Conservation (phyloP, 2,329 filamentous ascomycete species). For the Macrophomina tecta region DNA sequence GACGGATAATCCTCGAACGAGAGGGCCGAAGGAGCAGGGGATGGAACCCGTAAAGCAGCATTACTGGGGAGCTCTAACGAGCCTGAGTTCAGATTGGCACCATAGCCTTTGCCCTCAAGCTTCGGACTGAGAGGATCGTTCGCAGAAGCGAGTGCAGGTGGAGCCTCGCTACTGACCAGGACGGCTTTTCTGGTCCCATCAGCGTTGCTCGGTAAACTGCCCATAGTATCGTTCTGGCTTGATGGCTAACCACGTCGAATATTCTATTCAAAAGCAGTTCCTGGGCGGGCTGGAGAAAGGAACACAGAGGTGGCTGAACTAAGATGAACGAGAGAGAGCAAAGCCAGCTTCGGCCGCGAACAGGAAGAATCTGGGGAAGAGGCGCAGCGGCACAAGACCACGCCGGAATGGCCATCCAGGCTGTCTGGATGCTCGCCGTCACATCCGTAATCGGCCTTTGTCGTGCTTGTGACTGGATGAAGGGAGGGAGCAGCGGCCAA, state of each 20-base stretch:
- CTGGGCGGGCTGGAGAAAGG: background rate
- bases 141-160: background rate
- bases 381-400: slow-evolving; percentile 20
- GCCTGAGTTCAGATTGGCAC: background rate
- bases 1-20: slow-evolving; percentile 20
- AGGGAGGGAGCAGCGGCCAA: background rate
- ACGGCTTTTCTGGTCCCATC: background rate
- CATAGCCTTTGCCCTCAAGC: background rate
- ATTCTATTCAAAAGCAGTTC: background rate
- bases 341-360: background rate
- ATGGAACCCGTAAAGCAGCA: background rate
- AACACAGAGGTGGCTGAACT: background rate
- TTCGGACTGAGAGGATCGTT: background rate
- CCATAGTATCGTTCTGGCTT: background rate
- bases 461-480: slow-evolving; percentile 9
- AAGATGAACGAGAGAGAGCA: background rate
- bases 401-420: background rate
- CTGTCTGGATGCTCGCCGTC: background rate
- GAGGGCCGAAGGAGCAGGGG: slow-evolving; percentile 2
- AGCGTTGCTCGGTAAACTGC: background rate
- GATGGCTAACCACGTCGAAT: background rate
- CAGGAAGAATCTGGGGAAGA: slow-evolving; percentile 17
- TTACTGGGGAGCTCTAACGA: background rate
- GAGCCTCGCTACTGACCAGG: background rate
- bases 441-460: slow-evolving; percentile 16